phyloP scores from a whole-genome alignment of 2,329 filamentous ascomycete species.

The Epichloe sp. region DNA sequence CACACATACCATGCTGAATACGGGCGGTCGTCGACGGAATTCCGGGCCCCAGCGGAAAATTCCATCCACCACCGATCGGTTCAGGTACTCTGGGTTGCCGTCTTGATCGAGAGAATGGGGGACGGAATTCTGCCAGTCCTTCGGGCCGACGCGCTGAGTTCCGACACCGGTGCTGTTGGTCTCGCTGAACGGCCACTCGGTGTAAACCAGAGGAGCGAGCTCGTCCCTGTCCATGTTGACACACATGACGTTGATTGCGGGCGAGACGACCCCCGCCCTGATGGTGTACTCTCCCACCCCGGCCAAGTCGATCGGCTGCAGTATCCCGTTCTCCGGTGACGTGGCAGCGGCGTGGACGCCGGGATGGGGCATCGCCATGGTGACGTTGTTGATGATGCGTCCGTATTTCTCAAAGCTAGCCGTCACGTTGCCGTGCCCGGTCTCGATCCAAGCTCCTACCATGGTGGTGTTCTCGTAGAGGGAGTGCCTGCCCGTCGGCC shows the following conservation, averaged over 20 bases:
- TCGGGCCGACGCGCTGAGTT: slow-evolving; percentile 17
- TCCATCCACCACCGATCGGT: slow-evolving; percentile 50
- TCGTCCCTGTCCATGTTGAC: slow-evolving; percentile 49
- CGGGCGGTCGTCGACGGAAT: slow-evolving; percentile 36
- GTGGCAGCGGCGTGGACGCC: slow-evolving; percentile 52
- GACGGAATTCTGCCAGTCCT: slow-evolving; percentile 27
- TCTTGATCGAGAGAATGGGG: slow-evolving; percentile 13
- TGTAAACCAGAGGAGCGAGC: slow-evolving; percentile 51
- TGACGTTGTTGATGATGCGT: slow-evolving; percentile 61
- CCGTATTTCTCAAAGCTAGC: slow-evolving; percentile 32
- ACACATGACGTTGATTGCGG: slow-evolving; percentile 60
- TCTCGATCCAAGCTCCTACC: slow-evolving; percentile 54
- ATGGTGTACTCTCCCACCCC: slow-evolving; percentile 59
- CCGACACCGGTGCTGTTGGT: slow-evolving; percentile 20
- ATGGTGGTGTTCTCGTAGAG: slow-evolving; percentile 64
- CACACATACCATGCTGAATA: slow-evolving; percentile 31
- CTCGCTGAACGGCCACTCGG: slow-evolving; percentile 37
- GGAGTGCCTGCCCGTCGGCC: slow-evolving; percentile 49
- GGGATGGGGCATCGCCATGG: slow-evolving; percentile 63
- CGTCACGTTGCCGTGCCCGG: slow-evolving; percentile 36
- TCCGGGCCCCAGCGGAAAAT: slow-evolving; percentile 54
- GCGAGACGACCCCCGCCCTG: slow-evolving; percentile 55
- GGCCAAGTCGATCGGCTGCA: slow-evolving; percentile 52
- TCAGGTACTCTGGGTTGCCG: slow-evolving; percentile 27
- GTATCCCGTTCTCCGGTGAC: slow-evolving; percentile 47